Evolutionary conservation across 164 flowering plant genomes (phyloP).

Genomic region (Akebia trifoliata): DNA sequence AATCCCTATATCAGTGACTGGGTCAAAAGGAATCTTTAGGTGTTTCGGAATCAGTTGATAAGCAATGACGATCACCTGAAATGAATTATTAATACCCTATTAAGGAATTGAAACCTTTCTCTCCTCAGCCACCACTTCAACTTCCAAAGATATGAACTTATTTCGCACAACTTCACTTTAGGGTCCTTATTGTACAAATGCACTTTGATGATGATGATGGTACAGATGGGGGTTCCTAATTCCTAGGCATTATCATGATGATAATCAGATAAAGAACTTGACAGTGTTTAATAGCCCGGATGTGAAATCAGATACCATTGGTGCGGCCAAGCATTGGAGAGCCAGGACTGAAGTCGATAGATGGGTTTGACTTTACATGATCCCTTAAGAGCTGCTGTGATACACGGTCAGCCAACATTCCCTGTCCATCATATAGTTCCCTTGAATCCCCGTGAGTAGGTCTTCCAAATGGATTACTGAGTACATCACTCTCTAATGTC

Average conservation of each 20-base stretch:
- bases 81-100: conserved; percentile 2
- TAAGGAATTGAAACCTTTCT: background rate
- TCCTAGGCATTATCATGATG: conserved; percentile 1
- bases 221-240: too few species aligned
- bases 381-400: conserved; percentile 69
- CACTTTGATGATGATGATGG: conserved; percentile 9
- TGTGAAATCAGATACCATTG: conserved; percentile 30
- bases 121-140: conserved; percentile 12
- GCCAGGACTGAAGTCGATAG: conserved; percentile 49
- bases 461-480: conserved; percentile 49
- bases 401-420: conserved; percentile 68
- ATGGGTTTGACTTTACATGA: conserved; percentile 41
- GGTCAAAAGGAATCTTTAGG: background rate
- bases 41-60: background rate
- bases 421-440: conserved; percentile 55
- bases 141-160: conserved; percentile 23
- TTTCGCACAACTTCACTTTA: conserved; percentile 17
- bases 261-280: conserved; percentile 11
- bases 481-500: conserved; percentile 38
- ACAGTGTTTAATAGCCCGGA: conserved; percentile 1
- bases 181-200: conserved; percentile 31
- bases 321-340: conserved; percentile 38
- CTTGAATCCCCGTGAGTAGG: conserved; percentile 25
- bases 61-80: background rate
- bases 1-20: conserved; percentile 5